Conservation (phyloP, 148 eudicot species). For the Arbutus unedo region DNA sequence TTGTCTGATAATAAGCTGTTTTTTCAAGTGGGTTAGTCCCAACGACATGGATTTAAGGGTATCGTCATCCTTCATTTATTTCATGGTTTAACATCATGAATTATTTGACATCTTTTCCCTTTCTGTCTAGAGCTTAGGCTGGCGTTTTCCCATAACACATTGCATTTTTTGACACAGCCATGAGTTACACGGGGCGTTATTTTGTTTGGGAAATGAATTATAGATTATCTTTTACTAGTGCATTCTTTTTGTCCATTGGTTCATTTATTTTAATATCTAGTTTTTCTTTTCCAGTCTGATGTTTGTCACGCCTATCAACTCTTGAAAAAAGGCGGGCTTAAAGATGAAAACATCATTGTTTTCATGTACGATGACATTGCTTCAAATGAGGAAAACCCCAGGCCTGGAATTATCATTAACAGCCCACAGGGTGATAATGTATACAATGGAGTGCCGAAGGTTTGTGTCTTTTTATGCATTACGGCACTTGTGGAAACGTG, state of each 20-base stretch:
- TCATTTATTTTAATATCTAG: not conserved
- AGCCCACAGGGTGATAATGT: slow-evolving; percentile 65
- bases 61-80: not conserved
- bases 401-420: slow-evolving; percentile 63
- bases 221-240: not conserved
- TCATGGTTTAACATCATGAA: not conserved
- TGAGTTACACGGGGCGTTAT: not conserved
- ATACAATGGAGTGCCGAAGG: slow-evolving; percentile 84
- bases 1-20: not conserved
- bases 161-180: not conserved
- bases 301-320: slow-evolving; percentile 62
- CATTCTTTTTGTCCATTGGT: not conserved
- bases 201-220: not conserved
- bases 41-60: not conserved
- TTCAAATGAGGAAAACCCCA: slow-evolving; percentile 43
- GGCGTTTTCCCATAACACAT: not conserved
- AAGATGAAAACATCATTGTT: slow-evolving; percentile 49
- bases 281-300: slow-evolving; percentile 54
- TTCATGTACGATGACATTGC: too few species aligned
- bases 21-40: not conserved
- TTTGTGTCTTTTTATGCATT: slow-evolving; percentile 21
- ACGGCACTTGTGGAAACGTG: not conserved
- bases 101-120: not conserved
- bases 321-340: slow-evolving; percentile 48
- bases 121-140: not conserved